These are phyloP conservation scores for Hypomyces rosellus DNA, from an alignment of 2,329 filamentous ascomycete genomes.

Conservation along the genomic window DNA sequence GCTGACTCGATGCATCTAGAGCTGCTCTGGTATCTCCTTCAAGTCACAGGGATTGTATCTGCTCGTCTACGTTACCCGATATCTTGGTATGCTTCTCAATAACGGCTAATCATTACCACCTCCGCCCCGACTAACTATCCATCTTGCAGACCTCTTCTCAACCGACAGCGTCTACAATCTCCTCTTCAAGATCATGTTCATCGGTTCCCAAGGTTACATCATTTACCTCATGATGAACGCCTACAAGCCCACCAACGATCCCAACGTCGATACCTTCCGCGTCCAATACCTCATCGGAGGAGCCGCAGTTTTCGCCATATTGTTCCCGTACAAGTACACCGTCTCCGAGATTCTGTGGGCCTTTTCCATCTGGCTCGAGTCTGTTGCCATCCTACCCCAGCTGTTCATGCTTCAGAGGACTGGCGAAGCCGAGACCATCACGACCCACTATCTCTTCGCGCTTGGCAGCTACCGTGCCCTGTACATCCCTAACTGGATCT, in stretches of 20 bases:
- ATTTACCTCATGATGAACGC: conserved; percentile 97
- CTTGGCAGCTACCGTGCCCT: conserved; percentile 85
- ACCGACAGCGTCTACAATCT: conserved; percentile 85
- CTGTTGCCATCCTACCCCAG: conserved; percentile 92
- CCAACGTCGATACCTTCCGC: conserved; percentile 94
- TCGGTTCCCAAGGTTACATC: conserved; percentile 82
- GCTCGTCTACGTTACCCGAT: conserved; percentile 87
- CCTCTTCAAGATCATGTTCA: conserved; percentile 93
- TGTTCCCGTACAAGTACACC: conserved; percentile 82
- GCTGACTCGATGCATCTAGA: conserved; percentile 47
- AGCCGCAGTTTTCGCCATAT: conserved; percentile 67
- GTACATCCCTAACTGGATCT: conserved; percentile 99
- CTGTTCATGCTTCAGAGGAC: conserved; percentile 97
- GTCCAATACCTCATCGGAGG: conserved; percentile 88
- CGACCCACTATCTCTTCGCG: conserved; percentile 94
- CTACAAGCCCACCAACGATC: conserved; percentile 96
- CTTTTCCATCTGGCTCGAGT: conserved; percentile 97
- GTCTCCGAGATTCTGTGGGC: conserved; percentile 87
- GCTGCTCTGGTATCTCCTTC: conserved; percentile 95
- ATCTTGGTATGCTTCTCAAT: conserved; percentile 59
- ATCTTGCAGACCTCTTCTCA: conserved; percentile 68
- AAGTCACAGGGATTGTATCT: conserved; percentile 96
- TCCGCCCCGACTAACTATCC: background rate
- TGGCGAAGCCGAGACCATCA: conserved; percentile 98
- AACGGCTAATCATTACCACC: background rate